Evolutionary conservation across 208 protist genomes (phyloP).

Genomic region (Acanthamoeba royreba): DNA sequence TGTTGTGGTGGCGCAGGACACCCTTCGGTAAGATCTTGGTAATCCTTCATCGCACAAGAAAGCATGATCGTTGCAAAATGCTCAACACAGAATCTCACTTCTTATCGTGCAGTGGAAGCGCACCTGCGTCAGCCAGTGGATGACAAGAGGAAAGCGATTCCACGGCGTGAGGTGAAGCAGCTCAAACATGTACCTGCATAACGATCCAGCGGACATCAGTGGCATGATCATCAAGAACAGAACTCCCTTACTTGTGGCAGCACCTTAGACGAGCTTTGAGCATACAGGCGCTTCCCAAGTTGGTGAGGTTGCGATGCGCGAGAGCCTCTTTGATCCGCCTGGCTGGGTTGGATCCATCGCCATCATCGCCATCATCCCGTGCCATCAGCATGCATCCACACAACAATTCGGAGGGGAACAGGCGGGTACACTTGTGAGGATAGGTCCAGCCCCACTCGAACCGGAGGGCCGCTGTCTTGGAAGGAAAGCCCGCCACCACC

Average conservation of each 20-base stretch:
- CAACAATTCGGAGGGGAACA: background rate
- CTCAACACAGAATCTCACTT: too few species aligned
- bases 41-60: background rate
- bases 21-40: background rate
- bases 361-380: background rate
- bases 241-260: too few species aligned
- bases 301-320: background rate
- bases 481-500: slow-evolving; percentile 21
- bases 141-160: background rate
- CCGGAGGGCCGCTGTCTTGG: background rate
- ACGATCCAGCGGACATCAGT: background rate
- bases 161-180: slow-evolving; percentile 8
- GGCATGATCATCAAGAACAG: too few species aligned
- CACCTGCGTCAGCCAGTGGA: slow-evolving; percentile 28
- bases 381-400: background rate
- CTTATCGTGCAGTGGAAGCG: background rate
- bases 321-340: background rate
- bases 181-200: background rate
- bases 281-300: background rate
- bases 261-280: background rate
- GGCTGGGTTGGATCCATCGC: background rate
- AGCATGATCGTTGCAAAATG: background rate
- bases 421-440: background rate
- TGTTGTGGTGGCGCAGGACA: background rate
- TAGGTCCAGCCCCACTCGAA: slow-evolving; percentile 46